Conservation (phyloP, 768 basidiomycete species). For the Russula lepida region DNA sequence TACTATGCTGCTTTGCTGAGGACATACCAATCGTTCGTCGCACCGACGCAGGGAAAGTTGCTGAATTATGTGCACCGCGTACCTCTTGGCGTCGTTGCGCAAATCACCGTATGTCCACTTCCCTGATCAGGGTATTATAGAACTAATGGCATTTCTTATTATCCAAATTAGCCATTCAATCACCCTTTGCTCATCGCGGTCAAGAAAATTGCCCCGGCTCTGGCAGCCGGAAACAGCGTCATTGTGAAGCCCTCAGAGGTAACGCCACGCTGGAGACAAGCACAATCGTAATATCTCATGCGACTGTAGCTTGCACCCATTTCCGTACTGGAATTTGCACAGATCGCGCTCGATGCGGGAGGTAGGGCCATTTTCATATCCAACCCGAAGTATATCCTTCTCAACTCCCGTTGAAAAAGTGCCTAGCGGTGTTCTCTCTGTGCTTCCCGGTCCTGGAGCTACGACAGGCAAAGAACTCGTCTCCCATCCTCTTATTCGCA, state of each 20-base stretch:
- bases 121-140: too few species aligned
- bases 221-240: slow-evolving; percentile 79
- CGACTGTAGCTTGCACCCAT: slow-evolving; percentile 58
- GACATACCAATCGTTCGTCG: slow-evolving; percentile 59
- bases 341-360: slow-evolving; percentile 56
- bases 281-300: background rate
- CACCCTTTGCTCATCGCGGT: slow-evolving; percentile 83
- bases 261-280: background rate
- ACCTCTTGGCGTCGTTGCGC: slow-evolving; percentile 82
- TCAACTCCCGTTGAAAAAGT: slow-evolving; percentile 36
- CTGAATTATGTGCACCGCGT: slow-evolving; percentile 73
- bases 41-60: slow-evolving; percentile 72
- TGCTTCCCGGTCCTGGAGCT: slow-evolving; percentile 65
- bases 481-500: slow-evolving; percentile 56
- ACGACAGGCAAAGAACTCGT: slow-evolving; percentile 58
- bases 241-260: slow-evolving; percentile 80
- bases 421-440: slow-evolving; percentile 63
- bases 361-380: slow-evolving; percentile 32
- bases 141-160: background rate
- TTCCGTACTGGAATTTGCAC: slow-evolving; percentile 68
- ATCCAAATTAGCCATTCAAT: slow-evolving; percentile 61
- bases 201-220: slow-evolving; percentile 81
- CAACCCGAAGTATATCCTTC: background rate
- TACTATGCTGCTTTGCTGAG: slow-evolving; percentile 71
- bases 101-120: slow-evolving; percentile 56